Evolutionary conservation across 2,329 filamentous ascomycete species (phyloP).

Genomic region (Colletotrichum cuscutae): DNA sequence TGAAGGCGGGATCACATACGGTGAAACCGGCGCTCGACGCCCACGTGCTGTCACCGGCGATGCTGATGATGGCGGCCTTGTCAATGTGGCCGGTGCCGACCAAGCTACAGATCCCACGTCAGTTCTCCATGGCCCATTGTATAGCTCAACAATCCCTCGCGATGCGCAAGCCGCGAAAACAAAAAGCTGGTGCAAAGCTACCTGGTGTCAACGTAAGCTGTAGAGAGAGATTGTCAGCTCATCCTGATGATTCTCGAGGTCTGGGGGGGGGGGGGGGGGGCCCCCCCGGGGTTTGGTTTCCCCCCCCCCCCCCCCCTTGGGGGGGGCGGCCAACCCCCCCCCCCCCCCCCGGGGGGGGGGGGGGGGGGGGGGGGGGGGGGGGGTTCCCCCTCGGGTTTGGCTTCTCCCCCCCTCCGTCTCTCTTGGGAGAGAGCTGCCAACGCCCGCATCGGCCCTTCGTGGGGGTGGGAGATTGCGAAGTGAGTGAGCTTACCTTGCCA

Average conservation of each 20-base stretch:
- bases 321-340: too few species aligned
- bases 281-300: slow-evolving; percentile 16
- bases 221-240: slow-evolving; percentile 43
- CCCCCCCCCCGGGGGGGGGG: too few species aligned
- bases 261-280: too few species aligned
- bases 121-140: slow-evolving; percentile 7
- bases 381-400: slow-evolving; percentile 16
- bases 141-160: neutral
- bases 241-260: slow-evolving; percentile 16
- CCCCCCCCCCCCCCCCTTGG: neutral
- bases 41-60: slow-evolving; percentile 84
- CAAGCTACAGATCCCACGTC: slow-evolving; percentile 66
- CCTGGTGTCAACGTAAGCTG: slow-evolving; percentile 65
- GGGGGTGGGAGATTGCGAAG: slow-evolving; percentile 22
- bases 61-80: slow-evolving; percentile 86
- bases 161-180: neutral
- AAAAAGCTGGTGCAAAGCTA: slow-evolving; percentile 43
- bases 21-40: slow-evolving; percentile 76
- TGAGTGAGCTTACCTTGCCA: slow-evolving; percentile 72
- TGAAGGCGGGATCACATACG: slow-evolving; percentile 60
- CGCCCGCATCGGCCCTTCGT: neutral
- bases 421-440: slow-evolving; percentile 4
- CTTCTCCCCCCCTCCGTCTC: neutral
- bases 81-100: slow-evolving; percentile 82
- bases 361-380: too few species aligned